phyloP scores from a whole-genome alignment of 345 rosid genomes.

The Hypericum androsaemum region DNA sequence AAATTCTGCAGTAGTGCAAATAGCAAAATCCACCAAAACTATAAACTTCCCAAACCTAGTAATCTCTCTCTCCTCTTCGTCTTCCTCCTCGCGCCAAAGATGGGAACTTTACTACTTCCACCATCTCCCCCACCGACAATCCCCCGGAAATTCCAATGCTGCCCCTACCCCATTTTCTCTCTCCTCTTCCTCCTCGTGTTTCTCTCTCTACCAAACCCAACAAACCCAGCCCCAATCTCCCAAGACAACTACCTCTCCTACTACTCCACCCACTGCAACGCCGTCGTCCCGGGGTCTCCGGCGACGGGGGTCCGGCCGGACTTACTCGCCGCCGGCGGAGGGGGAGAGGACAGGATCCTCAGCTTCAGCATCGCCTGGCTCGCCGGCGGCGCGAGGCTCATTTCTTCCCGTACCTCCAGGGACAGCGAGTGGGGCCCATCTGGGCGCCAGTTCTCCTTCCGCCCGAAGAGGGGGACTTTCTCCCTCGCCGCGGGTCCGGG shows the following conservation, averaged over 20 bases:
- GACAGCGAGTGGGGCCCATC: conserved; percentile 1
- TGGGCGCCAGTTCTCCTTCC: conserved; percentile 16
- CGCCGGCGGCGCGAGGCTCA: conserved; percentile 37
- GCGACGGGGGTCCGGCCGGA: conserved; percentile 12
- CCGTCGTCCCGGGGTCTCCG: conserved; percentile 35
- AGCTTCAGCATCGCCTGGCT: conserved; percentile 29
- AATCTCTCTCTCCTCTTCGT: no score
- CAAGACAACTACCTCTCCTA: conserved; percentile 7
- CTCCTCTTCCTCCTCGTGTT: conserved; percentile 10
- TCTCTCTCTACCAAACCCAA: conserved; percentile 9
- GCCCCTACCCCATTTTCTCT: background rate
- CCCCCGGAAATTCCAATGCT: no score
- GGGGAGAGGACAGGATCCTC: conserved; percentile 18
- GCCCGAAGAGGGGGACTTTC: conserved; percentile 11
- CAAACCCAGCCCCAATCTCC: conserved; percentile 13
- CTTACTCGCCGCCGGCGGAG: conserved; percentile 5
- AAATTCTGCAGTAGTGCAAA: no score
- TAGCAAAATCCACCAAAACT: no score
- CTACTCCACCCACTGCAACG: conserved; percentile 46
- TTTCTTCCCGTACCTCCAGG: conserved; percentile 12
- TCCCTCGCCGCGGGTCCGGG: conserved; percentile 22
- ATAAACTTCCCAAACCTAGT: no score
- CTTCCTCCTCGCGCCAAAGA: no score
- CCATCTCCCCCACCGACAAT: no score
- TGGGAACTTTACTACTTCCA: no score